Base-by-base conservation (phyloP, 768 basidiomycete genomes). In the Termitomyces titanicus region DNA sequence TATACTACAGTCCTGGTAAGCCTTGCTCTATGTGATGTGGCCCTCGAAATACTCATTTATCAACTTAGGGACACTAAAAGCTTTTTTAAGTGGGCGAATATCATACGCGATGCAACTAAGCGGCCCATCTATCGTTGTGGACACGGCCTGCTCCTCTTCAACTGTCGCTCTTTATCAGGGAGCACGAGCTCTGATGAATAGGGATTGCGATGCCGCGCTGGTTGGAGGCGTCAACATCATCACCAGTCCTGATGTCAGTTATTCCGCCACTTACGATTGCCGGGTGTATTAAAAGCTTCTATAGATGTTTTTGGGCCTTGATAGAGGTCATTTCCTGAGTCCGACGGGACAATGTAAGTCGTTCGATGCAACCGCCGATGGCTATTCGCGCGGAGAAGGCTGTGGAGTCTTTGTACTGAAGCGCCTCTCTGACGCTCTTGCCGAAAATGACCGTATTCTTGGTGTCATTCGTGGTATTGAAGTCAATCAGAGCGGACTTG, bases 61-160 rank as follows among this genome's bases (percentile, higher is more conserved):
- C n/a, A 53, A 17, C 17, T 33, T 49, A 25, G 31, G 33, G 7
- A 27, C 18, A 46, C 42, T 55, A 29, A 52, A 24, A 13, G 18
- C 27, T 1, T 27, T 27, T 65, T 68, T 88, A 44, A 86, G 85
- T 54, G 88, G 89, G 10, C 82, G 86, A 20, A 75, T 90, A 48
- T 86, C 88, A 0, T 83, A 88, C 59, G 82, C 80, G 3, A 82
- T 89, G 75, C 74, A 80, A 54, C 74, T 88, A 44, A 74, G 83
- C 35, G 89, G 89, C 0, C 88, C 88, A 1, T 89, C 88, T 0
- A 71, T 87, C 17, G 85, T 86, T 0, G 69, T 88, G 34, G 86
- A 91, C 57, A 90, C 88, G 0, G 86, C 88, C 0, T 90, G 89
- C 65, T 90, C 88, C 8, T 86, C 87, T 4, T 86, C 86, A 5